Conservation (phyloP, 164 flowering plant genomes). For the Nymphaea thermarum region DNA sequence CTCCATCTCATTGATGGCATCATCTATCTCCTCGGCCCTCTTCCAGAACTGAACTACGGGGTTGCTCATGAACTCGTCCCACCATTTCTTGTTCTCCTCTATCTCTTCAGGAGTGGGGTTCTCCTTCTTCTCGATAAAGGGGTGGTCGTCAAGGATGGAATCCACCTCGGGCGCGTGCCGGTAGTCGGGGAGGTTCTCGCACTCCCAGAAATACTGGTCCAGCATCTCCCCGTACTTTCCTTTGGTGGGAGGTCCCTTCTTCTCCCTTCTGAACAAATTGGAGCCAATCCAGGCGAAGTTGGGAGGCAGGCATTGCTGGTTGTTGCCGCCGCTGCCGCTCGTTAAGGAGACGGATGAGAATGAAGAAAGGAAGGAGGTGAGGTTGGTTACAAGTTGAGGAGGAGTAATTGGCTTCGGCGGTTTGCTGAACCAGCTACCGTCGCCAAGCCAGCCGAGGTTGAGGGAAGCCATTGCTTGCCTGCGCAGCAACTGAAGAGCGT, state of each 20-base stretch:
- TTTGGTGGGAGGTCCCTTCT: conserved; percentile 6
- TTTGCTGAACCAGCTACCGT: conserved; percentile 60
- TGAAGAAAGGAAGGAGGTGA: conserved; percentile 5
- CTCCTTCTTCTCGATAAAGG: conserved; percentile 41
- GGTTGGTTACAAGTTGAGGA: conserved; percentile 22
- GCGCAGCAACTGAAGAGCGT: no score
- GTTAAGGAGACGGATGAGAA: conserved; percentile 18
- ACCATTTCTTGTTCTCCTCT: conserved; percentile 44
- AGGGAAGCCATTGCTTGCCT: conserved; percentile 41
- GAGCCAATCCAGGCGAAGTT: conserved; percentile 42
- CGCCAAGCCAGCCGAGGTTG: conserved; percentile 52
- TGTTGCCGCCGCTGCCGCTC: background rate
- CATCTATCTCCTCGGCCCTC: conserved; percentile 43
- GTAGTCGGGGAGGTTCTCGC: conserved; percentile 53
- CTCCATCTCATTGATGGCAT: conserved; percentile 46
- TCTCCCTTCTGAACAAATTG: conserved; percentile 9
- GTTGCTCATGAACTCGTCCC: conserved; percentile 37
- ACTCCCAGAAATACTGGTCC: conserved; percentile 73
- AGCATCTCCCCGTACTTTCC: conserved; percentile 29
- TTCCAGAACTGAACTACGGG: conserved; percentile 48
- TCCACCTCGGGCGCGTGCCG: conserved; percentile 80
- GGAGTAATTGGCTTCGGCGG: conserved; percentile 37
- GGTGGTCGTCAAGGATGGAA: conserved; percentile 43
- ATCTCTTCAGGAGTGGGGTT: conserved; percentile 54
- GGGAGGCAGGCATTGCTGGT: background rate